Evolutionary conservation across 371 early-diverging fungal species (phyloP).

Genomic region (Dichotomocladium elegans): DNA sequence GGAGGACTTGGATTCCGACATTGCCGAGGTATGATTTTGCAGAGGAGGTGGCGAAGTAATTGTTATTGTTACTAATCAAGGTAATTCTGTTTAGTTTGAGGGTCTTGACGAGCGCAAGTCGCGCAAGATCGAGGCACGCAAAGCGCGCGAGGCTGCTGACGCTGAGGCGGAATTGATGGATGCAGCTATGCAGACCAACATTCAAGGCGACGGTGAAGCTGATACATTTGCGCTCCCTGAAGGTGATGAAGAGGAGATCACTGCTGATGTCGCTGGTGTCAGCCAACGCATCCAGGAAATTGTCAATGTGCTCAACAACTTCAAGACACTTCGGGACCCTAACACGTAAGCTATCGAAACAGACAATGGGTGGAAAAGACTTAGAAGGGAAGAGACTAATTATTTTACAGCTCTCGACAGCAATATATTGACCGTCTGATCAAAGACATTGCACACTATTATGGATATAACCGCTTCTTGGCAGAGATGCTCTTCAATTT

Average conservation of each 20-base stretch:
- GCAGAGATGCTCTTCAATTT: slow-evolving; percentile 89
- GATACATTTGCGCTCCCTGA: slow-evolving; percentile 63
- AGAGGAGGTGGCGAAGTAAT: not conserved
- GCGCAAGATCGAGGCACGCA: slow-evolving; percentile 61
- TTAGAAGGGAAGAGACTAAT: not conserved
- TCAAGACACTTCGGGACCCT: slow-evolving; percentile 77
- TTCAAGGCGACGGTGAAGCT: slow-evolving; percentile 62
- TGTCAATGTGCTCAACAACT: slow-evolving; percentile 83
- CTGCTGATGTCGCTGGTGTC: slow-evolving; percentile 60
- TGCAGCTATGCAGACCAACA: slow-evolving; percentile 73
- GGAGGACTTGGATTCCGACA: slow-evolving; percentile 35
- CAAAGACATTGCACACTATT: slow-evolving; percentile 86
- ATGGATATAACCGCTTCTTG: slow-evolving; percentile 95
- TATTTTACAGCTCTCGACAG: slow-evolving; percentile 55
- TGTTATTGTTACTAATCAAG: not conserved
- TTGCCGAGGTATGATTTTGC: slow-evolving; percentile 14
- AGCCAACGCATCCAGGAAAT: slow-evolving; percentile 89
- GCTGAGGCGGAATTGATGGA: slow-evolving; percentile 74
- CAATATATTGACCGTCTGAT: slow-evolving; percentile 85
- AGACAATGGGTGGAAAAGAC: not conserved
- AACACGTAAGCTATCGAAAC: slow-evolving; percentile 35
- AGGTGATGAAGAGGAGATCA: slow-evolving; percentile 67
- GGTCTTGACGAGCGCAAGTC: slow-evolving; percentile 71
- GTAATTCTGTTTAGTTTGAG: slow-evolving; percentile 21
- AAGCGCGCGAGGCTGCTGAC: slow-evolving; percentile 47